These are phyloP conservation scores for Candida pini DNA, from an alignment of 805 yeast species.

Conservation along the genomic window DNA sequence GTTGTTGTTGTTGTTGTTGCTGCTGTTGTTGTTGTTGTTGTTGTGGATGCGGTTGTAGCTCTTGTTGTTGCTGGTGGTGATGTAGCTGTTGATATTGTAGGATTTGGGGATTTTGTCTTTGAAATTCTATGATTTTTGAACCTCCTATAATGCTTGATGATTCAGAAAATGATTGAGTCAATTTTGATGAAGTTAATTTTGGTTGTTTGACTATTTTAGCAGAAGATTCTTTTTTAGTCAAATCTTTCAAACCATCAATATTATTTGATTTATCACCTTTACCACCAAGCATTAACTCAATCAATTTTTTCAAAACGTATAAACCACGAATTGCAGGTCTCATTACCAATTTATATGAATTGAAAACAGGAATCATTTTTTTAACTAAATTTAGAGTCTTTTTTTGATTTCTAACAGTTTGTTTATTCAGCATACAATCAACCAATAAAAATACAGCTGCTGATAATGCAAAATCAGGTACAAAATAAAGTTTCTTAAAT, in stretches of 20 bases:
- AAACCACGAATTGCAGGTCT: conserved; percentile 28
- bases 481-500: conserved; percentile 20
- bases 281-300: conserved; percentile 14
- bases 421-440: conserved; percentile 23
- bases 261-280: conserved; percentile 6
- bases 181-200: too few species aligned
- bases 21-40: conserved; percentile 1
- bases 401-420: conserved; percentile 12
- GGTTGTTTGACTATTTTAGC: not conserved
- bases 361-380: conserved; percentile 15
- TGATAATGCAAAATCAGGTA: conserved; percentile 20
- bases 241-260: conserved; percentile 6
- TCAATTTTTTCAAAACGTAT: conserved; percentile 22
- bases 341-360: conserved; percentile 19
- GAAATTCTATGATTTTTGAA: not conserved
- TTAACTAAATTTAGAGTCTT: conserved; percentile 11
- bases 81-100: not conserved
- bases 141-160: not conserved
- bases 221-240: conserved; percentile 4
- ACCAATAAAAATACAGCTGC: conserved; percentile 26
- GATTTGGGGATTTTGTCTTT: not conserved
- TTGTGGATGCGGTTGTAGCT: conserved; percentile 1
- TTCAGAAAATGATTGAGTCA: conserved; percentile 1
- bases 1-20: not conserved
- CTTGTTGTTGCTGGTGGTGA: conserved; percentile 1